Evolutionary conservation across 768 basidiomycete genomes (phyloP), one percentile per base, ranked within the genome.

Genomic region (Suillus americanus): DNA sequence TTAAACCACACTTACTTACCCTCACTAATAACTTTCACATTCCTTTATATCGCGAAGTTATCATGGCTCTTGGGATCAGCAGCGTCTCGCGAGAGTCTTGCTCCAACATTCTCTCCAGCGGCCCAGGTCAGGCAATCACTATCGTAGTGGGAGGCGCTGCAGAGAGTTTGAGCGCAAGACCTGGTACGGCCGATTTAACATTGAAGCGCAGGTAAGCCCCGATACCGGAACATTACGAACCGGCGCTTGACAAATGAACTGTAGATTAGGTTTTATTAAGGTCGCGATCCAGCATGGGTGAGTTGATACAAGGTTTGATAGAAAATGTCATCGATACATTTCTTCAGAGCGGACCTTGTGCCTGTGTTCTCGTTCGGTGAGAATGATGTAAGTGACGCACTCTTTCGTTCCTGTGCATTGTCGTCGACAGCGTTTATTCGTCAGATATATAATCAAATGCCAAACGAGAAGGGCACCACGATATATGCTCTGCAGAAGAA

Each of bases 321-420:
- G 54, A 35, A 56, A 54, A 45, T 59, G 46, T 37, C 65, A 16
- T 59, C 46, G 30, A 63, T 64, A 51, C 40, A 66, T 43, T 16
- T 61, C 28, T 56, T 16, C 68, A 95, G 95, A 62, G 97, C 97
- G 45, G 94, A 96, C 71, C 82, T 99, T 13, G 97, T 99, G 0
- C 97, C 97, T 0, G 96, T 98, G 3, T 99, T 99, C 73, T 96
- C 94, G 6, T 99, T 99, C 70, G 97, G 97, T 14, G 97, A 99
- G 81, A 99, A 99, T 74, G 97, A 99, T 75, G 96, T 96, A 66
- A 72, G 86, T 82, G 54, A 14, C 46, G 37, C 18, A 23, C 57
- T 61, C 28, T 62, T 38, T 23, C 14, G 5, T n/a, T 56, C 14
- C 41, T 55, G 6, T 37, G 12, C 1, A 6, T 43, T 50, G n/a